A percentile compares a stretch with the other conserved stretches of the same genome.
Conservation (phyloP, 2,329 filamentous ascomycete species). For the Hawksworthiomyces lignivorus region DNA sequence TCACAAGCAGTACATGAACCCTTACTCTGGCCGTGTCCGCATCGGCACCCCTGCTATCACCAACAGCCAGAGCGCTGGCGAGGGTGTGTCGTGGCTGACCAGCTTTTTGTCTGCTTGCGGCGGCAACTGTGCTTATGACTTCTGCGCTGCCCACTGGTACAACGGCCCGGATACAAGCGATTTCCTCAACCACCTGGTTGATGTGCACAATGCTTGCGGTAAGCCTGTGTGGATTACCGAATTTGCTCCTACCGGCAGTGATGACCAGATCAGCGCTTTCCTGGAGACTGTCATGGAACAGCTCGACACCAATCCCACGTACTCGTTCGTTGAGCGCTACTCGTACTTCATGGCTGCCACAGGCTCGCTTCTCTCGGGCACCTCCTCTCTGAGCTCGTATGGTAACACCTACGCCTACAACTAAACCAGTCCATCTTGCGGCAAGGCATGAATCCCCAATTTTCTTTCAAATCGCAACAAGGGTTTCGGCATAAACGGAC, state of each 20-base stretch:
- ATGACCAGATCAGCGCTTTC: slow-evolving; percentile 38
- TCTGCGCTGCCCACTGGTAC: slow-evolving; percentile 60
- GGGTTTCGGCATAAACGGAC: slow-evolving; percentile 6
- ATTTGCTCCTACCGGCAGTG: slow-evolving; percentile 46
- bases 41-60: slow-evolving; percentile 55
- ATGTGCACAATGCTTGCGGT: slow-evolving; percentile 38
- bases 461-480: not conserved
- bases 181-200: slow-evolving; percentile 47
- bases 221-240: slow-evolving; percentile 57
- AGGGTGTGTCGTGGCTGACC: slow-evolving; percentile 50
- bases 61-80: slow-evolving; percentile 42
- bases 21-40: slow-evolving; percentile 42
- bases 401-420: slow-evolving; percentile 42
- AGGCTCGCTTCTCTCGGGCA: slow-evolving; percentile 33
- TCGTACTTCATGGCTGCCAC: slow-evolving; percentile 48
- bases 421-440: too few relatives aligned
- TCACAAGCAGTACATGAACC: slow-evolving; percentile 49
- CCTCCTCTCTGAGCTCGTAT: slow-evolving; percentile 33
- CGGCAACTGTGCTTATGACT: slow-evolving; percentile 47
- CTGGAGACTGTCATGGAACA: slow-evolving; percentile 39
- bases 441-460: too few relatives aligned
- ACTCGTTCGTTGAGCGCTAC: slow-evolving; percentile 46
- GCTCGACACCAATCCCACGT: slow-evolving; percentile 38
- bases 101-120: slow-evolving; percentile 45
- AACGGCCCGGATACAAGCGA: slow-evolving; percentile 36